Percentiles rank a stretch among this genome's conserved stretches.
phyloP scores from a whole-genome alignment of 352 stramenopile genomes.

The Pythium coloratum region DNA sequence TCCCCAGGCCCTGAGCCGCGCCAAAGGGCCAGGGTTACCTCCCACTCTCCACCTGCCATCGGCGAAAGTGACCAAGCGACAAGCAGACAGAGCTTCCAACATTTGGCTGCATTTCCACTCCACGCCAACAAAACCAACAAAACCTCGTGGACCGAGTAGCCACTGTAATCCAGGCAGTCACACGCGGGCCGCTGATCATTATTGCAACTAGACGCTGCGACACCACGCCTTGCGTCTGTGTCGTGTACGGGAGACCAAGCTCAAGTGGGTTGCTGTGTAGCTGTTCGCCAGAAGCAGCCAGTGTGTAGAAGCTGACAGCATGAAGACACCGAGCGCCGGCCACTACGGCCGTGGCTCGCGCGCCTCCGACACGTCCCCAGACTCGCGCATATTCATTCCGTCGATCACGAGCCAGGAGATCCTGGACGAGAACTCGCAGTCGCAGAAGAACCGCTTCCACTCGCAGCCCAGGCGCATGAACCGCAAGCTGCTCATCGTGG shows the following conservation, averaged over 20 bases:
- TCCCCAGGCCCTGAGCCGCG: background rate
- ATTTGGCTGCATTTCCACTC: constrained; percentile 1
- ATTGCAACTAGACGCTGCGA: constrained; percentile 2
- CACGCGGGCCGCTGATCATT: background rate
- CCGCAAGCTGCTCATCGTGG: constrained; percentile 19
- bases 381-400: constrained; percentile 29
- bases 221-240: background rate
- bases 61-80: background rate
- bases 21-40: constrained; percentile 2
- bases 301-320: constrained; percentile 10
- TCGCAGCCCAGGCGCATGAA: constrained; percentile 11
- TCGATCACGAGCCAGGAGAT: constrained; percentile 33
- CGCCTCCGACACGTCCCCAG: constrained; percentile 14
- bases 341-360: constrained; percentile 11
- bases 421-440: constrained; percentile 28
- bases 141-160: background rate
- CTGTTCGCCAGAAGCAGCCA: constrained; percentile 6
- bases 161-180: background rate
- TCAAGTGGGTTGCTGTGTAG: background rate
- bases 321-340: constrained; percentile 15
- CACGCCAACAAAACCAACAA: background rate
- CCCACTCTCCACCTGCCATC: background rate
- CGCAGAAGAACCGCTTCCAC: constrained; percentile 15
- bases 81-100: background rate
- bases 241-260: background rate